Evolutionary conservation across 441 rosid genomes (phyloP), one percentile per base, ranked within the genome.

Genomic region (Erodium chrysanthum): DNA sequence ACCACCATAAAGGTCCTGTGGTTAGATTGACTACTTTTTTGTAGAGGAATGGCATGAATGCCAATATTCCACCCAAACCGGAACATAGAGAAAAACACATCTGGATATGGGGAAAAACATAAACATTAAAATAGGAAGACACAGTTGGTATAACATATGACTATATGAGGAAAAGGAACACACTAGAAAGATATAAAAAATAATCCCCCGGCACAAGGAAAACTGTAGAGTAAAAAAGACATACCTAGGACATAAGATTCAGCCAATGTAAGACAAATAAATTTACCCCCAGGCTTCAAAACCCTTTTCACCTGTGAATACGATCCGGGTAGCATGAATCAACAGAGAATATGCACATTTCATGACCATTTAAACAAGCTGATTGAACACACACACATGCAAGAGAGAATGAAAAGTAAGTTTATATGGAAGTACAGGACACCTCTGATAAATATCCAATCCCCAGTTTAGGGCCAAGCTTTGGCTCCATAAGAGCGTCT

Each of bases 401-500:
- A 6, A 2, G 7, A n/a, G 20, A 22, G 11, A 3, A 65, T 31
- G 23, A 14, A 64, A 40, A 66, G 59, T 48, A 35, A 69, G 60
- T 44, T 23, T 52, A 65, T 42, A 70, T 8, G 7, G 50, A 70
- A 66, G 33, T 40, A 60, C 72, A 27, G n/a, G 22, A 48, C 25
- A 90, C 96, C 98, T 90, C 97, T 2, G 86, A 80, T 77, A 90
- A 80, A 77, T 92, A 92, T 74, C 84, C 82, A 58, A 60, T 78
- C 35, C 97, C 98, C 9, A 90, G 82, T 74, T 79, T 85, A 2
- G 84, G 73, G 22, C 98, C 98, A 23, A 81, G 83, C 76, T 84
- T 83, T 14, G 96, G 97, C 83, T 92, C 98, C 98, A 92, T 90
- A 64, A 92, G 78, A 77, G 98, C 98, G 85, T 92, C 98, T 79